Base-by-base conservation (phyloP, 2,329 filamentous ascomycete genomes). In the Whalleya microplaca region DNA sequence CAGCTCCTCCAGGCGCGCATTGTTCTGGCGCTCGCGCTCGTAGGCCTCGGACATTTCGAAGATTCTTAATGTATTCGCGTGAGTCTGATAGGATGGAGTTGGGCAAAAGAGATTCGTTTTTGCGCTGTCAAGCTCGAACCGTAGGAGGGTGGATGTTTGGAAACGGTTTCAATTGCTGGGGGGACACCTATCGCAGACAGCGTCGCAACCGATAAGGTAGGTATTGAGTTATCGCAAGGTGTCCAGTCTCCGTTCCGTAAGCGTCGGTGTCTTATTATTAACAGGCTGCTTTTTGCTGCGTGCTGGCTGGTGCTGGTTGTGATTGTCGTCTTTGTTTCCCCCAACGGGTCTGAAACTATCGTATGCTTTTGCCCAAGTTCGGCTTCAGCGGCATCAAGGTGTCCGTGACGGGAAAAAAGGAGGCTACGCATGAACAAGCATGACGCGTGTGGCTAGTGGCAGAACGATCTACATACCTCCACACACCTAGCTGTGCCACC, bases 1-100 rank as follows among this genome's bases (percentile, higher is more conserved):
- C 40, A 99, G 89, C 73, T 96, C 92, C 69, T 94, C 88, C 54
- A 99, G 90, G 67, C 94, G 92, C 65, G 91, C 87, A 77, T 98
- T 96, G 80, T 99, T 99, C 77, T 99, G 95, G 72, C 85, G 83
- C 78, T 92, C 88, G 73, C 88, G 88, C 78, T 91, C 88, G 78
- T 90, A 92, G 63, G 88, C 83, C 73, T 91, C 88, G 45, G 88
- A 88, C 88, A 91, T 91, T 64, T 57, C 73, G 63, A 53, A 48
- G 59, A 46, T 56, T 27, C 23, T 27, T 27, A 9, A 27, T 27
- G n/a, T n/a, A n/a, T n/a, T n/a, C n/a, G n/a, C n/a, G n/a, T n/a
- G n/a, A n/a, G n/a, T n/a, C n/a, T n/a, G n/a, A n/a, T n/a, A n/a
- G n/a, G n/a, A n/a, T n/a, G n/a, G n/a, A n/a, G n/a, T n/a, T n/a